A percentile compares a stretch with the other conserved stretches of the same genome.
Conservation (phyloP, 768 basidiomycete species). For the Naganishia onofrii region DNA sequence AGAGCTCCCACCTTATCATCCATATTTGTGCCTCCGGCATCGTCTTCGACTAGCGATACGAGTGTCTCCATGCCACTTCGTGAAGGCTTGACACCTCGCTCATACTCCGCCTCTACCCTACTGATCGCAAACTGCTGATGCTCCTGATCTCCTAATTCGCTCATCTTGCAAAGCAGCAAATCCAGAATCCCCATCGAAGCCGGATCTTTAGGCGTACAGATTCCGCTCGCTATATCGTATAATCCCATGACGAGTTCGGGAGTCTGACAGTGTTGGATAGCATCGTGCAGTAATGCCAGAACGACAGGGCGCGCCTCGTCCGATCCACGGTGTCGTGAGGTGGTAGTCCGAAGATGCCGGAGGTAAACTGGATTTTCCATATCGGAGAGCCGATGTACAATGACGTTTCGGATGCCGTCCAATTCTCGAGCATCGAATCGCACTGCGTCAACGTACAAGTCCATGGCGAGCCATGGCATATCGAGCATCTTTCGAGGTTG, state of each 20-base stretch:
- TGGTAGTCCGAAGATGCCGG: not conserved
- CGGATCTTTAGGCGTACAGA: not conserved
- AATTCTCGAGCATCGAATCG: not conserved
- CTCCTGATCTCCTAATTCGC: not conserved
- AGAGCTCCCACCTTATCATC: not conserved
- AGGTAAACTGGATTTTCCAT: not conserved
- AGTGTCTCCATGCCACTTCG: not conserved
- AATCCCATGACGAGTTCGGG: not conserved
- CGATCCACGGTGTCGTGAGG: not conserved
- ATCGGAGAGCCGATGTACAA: not conserved
- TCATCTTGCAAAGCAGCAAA: constrained; percentile 3
- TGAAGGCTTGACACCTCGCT: not conserved
- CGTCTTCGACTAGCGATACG: not conserved
- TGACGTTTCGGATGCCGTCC: not conserved
- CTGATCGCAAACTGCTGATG: not conserved
- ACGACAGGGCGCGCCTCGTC: not conserved
- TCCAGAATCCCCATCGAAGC: not conserved
- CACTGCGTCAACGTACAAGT: constrained; percentile 8
- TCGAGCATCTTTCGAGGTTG: not conserved
- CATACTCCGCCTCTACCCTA: not conserved
- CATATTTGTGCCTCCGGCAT: not conserved
- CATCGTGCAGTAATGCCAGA: not conserved
- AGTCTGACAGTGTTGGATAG: not conserved
- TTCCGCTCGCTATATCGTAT: constrained; percentile 11
- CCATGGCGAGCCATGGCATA: constrained; percentile 1